Base-by-base conservation (phyloP, 306 rosid genomes). In the Carpinus viminea region DNA sequence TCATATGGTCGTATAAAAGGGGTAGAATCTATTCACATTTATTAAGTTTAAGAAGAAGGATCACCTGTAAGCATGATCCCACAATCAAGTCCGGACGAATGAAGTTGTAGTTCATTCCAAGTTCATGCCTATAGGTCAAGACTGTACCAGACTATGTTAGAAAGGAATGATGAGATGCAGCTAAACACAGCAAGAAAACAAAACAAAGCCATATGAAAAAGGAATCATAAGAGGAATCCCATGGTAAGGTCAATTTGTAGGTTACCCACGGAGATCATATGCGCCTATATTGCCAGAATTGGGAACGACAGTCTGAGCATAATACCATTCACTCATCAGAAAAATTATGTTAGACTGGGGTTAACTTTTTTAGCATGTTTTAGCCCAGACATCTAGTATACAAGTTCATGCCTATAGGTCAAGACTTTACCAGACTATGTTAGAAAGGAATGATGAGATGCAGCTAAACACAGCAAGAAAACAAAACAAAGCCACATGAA, bases 41-140 rank as follows among this genome's bases (percentile, higher is more conserved):
- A 45, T 72, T 41, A 73, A 70, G 31, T 41, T 52, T 38, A 28
- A 45, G 43, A 81, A 76, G 66, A 78, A 74, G 18, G 69, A 81
- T 80, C 76, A 96, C 99, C 99, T 96, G 99, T 52, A 93, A 80
- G 84, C 99, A 96, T 36, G 99, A 96, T 65, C 99, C 99, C 70
- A 96, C 99, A 77, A 93, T 96, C 79, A 96, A 82, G 88, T 96
- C 97, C 24, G 96, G 94, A 80, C 79, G 87, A 85, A 96, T 90
- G 90, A 89, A 93, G 84, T 86, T 82, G 90, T 90, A 96, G 90
- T 93, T 89, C 86, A 96, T 96, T 71, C 99, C 98, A 56, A 88
- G 79, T 83, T 96, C 99, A 74, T 96, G 99, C 85, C 93, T 93
- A 83, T 96, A 96, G 74, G 98, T 90, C 93, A 96, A 83, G 79